These are phyloP conservation scores for Poterioochromonas sp. DNA, from an alignment of 352 stramenopile genomes.

Conservation along the genomic window DNA sequence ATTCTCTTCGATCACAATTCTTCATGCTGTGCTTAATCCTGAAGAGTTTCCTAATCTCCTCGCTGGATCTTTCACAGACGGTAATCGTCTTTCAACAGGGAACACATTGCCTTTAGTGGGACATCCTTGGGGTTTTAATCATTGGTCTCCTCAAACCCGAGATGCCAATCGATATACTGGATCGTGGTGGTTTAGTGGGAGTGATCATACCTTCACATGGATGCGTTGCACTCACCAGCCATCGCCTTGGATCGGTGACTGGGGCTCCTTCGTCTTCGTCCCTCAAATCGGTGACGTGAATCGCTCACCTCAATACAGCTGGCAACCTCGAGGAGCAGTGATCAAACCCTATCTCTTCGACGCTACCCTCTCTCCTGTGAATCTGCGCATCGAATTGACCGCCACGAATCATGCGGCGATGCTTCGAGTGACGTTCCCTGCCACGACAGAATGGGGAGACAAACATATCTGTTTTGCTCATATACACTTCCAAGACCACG, in stretches of 20 bases:
- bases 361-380: neutral
- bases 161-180: neutral
- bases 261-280: conserved; percentile 7
- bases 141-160: conserved; percentile 28
- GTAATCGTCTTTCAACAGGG: conserved; percentile 4
- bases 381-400: neutral
- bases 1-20: too few relatives aligned
- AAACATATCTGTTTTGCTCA: conserved; percentile 22
- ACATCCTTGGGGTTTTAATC: conserved; percentile 32
- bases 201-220: conserved; percentile 22
- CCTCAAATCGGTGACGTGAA: conserved; percentile 6
- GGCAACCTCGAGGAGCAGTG: conserved; percentile 2
- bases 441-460: neutral
- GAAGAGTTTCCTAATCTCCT: conserved; percentile 23
- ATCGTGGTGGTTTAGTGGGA: conserved; percentile 31
- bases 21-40: too few relatives aligned
- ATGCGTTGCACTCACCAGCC: conserved; percentile 28
- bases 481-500: neutral
- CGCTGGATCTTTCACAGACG: conserved; percentile 24
- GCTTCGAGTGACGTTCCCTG: neutral
- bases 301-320: neutral
- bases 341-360: conserved; percentile 20
- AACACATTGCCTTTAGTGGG: conserved; percentile 29
- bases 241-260: conserved; percentile 33
- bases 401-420: conserved; percentile 2